These are phyloP conservation scores for Macrophomina tecta DNA, from an alignment of 2,329 filamentous ascomycete genomes.

Conservation along the genomic window DNA sequence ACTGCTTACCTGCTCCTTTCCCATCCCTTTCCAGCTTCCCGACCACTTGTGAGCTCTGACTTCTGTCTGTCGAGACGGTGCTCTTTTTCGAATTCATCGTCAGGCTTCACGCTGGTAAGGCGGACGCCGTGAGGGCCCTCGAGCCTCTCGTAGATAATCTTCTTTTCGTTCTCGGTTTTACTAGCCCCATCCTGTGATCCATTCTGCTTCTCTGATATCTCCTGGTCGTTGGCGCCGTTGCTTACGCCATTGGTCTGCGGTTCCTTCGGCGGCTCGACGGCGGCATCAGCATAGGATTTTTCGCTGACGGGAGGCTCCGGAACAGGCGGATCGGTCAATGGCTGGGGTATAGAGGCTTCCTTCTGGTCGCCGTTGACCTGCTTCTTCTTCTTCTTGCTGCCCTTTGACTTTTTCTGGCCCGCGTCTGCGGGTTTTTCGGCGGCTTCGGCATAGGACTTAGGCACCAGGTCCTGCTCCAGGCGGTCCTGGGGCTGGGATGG, in stretches of 20 bases:
- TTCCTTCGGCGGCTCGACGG: slow-evolving; percentile 22
- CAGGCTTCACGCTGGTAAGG: slow-evolving; percentile 53
- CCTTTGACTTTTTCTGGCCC: slow-evolving; percentile 14
- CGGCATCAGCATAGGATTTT: slow-evolving; percentile 51
- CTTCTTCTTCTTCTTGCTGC: slow-evolving; percentile 13
- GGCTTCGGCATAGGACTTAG: slow-evolving; percentile 50
- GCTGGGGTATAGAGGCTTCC: not conserved
- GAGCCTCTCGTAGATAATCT: slow-evolving; percentile 52
- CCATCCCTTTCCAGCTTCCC: slow-evolving; percentile 61
- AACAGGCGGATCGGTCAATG: slow-evolving; percentile 5
- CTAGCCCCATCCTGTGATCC: slow-evolving; percentile 1
- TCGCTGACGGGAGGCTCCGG: slow-evolving; percentile 16
- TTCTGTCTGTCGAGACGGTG: slow-evolving; percentile 40
- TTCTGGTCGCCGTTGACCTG: slow-evolving; percentile 1
- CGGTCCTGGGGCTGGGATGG: slow-evolving; percentile 49
- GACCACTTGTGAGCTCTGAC: slow-evolving; percentile 57
- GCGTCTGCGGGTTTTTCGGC: slow-evolving; percentile 30
- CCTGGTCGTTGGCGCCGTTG: not conserved
- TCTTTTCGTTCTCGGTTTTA: slow-evolving; percentile 32
- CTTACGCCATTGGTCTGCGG: slow-evolving; percentile 21
- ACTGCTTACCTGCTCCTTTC: slow-evolving; percentile 51
- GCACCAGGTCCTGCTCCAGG: slow-evolving; percentile 44
- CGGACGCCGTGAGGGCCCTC: slow-evolving; percentile 52
- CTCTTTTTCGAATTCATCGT: slow-evolving; percentile 45
- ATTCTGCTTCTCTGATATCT: slow-evolving; percentile 28